A percentile compares a stretch with the other conserved stretches of the same genome.
These are phyloP conservation scores for Candida awuae DNA, from an alignment of 805 yeast genomes.

Conservation along the genomic window DNA sequence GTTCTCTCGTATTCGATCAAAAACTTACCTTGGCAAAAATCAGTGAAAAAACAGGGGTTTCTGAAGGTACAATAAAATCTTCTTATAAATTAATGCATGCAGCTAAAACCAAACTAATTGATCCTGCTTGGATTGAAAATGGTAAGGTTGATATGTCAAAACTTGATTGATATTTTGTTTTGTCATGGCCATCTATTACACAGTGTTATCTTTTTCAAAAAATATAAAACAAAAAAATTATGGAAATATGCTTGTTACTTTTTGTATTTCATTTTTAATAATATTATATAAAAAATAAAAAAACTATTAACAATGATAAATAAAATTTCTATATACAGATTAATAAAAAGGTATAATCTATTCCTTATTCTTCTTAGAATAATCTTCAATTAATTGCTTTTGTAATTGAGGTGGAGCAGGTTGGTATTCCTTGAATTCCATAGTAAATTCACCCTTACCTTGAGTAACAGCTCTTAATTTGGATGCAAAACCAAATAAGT, in stretches of 20 bases:
- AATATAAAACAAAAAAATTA: not conserved
- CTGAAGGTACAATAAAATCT: slow-evolving; percentile 95
- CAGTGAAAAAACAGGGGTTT: slow-evolving; percentile 89
- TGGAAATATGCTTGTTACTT: too few relatives aligned
- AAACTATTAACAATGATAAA: too few relatives aligned
- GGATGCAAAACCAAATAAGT: slow-evolving; percentile 95
- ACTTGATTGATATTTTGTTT: slow-evolving; percentile 1
- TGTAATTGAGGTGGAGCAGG: slow-evolving; percentile 89
- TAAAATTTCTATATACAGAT: slow-evolving; percentile 45
- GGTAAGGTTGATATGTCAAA: slow-evolving; percentile 46
- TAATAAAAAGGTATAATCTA: slow-evolving; percentile 95
- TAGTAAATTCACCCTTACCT: slow-evolving; percentile 96
- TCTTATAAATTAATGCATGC: slow-evolving; percentile 77
- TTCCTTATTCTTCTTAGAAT: slow-evolving; percentile 57
- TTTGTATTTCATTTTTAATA: too few relatives aligned
- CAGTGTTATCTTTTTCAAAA: not conserved
- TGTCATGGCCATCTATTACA: too few relatives aligned
- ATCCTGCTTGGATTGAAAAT: slow-evolving; percentile 65
- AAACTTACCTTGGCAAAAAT: slow-evolving; percentile 71
- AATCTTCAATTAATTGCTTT: slow-evolving; percentile 80
- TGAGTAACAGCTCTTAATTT: slow-evolving; percentile 93
- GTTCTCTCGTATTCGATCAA: slow-evolving; percentile 78
- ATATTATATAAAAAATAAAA: too few relatives aligned
- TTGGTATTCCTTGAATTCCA: slow-evolving; percentile 88
- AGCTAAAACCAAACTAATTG: slow-evolving; percentile 63